A percentile compares a stretch with the other conserved stretches of the same genome.
phyloP scores from a whole-genome alignment of 495 filamentous ascomycete species.

The Xylaria acuta region DNA sequence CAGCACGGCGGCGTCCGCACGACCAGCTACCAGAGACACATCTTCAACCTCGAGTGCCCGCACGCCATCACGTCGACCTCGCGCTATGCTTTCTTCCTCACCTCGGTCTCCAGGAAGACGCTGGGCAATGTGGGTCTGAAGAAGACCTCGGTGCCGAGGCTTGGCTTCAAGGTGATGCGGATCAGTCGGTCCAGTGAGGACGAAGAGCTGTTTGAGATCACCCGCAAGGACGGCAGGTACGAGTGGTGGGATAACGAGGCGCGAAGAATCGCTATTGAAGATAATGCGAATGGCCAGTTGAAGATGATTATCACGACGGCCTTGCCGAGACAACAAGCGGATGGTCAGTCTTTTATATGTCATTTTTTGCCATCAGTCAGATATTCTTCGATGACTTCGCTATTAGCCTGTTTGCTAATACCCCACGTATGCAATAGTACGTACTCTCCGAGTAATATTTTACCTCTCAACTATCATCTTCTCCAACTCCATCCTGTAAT shows the following conservation, averaged over 20 bases:
- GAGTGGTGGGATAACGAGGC: constrained; percentile 19
- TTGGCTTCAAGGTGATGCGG: constrained; percentile 22
- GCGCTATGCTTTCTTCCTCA: constrained; percentile 3
- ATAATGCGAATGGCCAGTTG: background rate
- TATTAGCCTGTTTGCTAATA: background rate
- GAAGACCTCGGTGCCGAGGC: constrained; percentile 17
- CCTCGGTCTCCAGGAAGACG: constrained; percentile 16
- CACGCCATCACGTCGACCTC: constrained; percentile 11
- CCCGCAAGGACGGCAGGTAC: constrained; percentile 8
- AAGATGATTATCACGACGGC: constrained; percentile 19
- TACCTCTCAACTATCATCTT: background rate
- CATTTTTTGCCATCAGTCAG: background rate
- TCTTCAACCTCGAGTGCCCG: constrained; percentile 16
- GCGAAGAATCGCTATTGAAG: constrained; percentile 12
- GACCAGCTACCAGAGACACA: constrained; percentile 1
- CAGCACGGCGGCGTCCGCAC: constrained; percentile 8
- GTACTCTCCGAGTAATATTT: background rate
- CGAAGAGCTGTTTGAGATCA: constrained; percentile 19
- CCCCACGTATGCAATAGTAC: background rate
- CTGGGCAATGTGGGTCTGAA: constrained; percentile 15
- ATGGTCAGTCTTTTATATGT: constrained; percentile 4
- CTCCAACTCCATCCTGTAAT: background rate
- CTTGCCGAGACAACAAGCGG: constrained; percentile 1
- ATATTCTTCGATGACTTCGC: background rate
- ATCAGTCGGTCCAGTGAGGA: constrained; percentile 14